Conservation (phyloP, 208 protist genomes). For the Strigomonas galati region DNA sequence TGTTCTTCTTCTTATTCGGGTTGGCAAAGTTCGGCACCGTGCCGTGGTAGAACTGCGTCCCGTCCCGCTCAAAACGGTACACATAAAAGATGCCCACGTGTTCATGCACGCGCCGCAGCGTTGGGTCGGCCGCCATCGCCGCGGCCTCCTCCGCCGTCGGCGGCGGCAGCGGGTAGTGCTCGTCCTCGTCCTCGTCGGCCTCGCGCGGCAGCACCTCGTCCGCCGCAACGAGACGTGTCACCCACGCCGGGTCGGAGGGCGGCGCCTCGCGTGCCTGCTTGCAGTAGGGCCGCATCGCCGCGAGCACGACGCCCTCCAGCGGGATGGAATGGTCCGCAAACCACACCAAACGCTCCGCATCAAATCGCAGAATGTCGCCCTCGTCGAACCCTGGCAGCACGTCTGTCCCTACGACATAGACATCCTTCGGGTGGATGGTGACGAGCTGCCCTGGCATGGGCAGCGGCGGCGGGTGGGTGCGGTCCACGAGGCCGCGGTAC, state of each 20-base stretch:
- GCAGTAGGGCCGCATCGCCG: conserved; percentile 74
- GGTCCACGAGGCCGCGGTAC: conserved; percentile 73
- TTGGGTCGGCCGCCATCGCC: conserved; percentile 18
- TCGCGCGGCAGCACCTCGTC: neutral
- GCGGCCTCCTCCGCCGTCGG: conserved; percentile 19
- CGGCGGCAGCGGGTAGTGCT: neutral
- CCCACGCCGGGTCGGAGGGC: conserved; percentile 55
- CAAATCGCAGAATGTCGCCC: conserved; percentile 73
- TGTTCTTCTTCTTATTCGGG: conserved; percentile 61
- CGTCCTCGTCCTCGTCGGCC: neutral
- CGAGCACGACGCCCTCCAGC: conserved; percentile 72
- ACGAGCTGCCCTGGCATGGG: conserved; percentile 24
- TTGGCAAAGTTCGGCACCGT: conserved; percentile 84
- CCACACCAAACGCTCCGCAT: conserved; percentile 45
- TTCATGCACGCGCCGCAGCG: conserved; percentile 42
- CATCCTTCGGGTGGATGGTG: conserved; percentile 49
- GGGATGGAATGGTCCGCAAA: conserved; percentile 66
- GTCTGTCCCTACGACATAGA: conserved; percentile 79
- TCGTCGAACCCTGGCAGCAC: conserved; percentile 80
- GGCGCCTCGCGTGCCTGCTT: conserved; percentile 62
- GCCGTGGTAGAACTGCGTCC: conserved; percentile 72
- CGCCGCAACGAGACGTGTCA: conserved; percentile 23
- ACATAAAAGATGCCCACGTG: conserved; percentile 75
- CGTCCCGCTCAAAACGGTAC: conserved; percentile 69
- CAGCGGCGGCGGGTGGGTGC: conserved; percentile 45